Base-by-base conservation (phyloP, 192 early-diverging fungal genomes). In the Podila horticola region DNA sequence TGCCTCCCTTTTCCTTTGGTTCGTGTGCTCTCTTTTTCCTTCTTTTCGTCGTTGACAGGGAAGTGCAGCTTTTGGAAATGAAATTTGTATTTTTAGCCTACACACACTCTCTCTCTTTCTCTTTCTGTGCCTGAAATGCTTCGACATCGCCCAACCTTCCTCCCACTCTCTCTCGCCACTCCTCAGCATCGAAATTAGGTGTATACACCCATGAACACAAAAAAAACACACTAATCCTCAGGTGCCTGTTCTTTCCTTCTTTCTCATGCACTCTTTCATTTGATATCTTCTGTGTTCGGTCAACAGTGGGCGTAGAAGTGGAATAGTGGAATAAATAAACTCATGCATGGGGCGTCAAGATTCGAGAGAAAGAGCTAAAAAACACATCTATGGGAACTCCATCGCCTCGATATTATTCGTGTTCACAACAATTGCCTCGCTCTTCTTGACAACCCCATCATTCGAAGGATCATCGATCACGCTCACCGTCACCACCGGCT, bases 341-440 rank as follows among this genome's bases (percentile, higher is more conserved):
- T 26, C 6, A 6, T 36, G 34, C 34, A 36, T 36, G 34, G 34
- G 7, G 34, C 34, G 7, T 11, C 34, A 10, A 36, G 5, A 36
- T 10, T 9, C 19, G 49, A 3, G 48, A 11, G 29, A 26, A 22
- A 19, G 20, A 22, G 34, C 11, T 26, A 64, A 48, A 9, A 33
- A 15, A n/a, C 26, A 58, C 19, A 24, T 22, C 65, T 60, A 79
- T 11, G 75, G 75, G 33, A 79, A 79, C 6, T 79, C 64, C 69
- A 79, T 79, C 24, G 49, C 36, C 62, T 76, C 74, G 17, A 79
- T 59, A 36, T 52, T 65, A 1, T 63, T 34, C n/a, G 64, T 67
- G 49, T 79, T 79, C 36, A 79, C 75, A 55, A 79, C 55, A 62
- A 70, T 66, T 7, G 75, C 55, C 51, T 33, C 50, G 31, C 13